A percentile compares a stretch with the other conserved stretches of the same genome.
Evolutionary conservation across 192 early-diverging fungal species (phyloP).

Genomic region (Entomortierella chlamydospora): DNA sequence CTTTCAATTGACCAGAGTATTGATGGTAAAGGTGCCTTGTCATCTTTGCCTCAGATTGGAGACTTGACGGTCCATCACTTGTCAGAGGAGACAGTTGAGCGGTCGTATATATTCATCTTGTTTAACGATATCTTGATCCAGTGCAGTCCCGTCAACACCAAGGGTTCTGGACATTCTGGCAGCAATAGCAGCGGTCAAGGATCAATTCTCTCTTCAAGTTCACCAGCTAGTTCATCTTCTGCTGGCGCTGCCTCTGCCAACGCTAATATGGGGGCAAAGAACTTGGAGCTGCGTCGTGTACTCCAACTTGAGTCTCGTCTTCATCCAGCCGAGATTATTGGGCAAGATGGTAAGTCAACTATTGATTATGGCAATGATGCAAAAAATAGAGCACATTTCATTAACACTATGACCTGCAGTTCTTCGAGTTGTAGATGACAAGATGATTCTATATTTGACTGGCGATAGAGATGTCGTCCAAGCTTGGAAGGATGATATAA

Average conservation of each 20-base stretch:
- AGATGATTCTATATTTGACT: constrained; percentile 43
- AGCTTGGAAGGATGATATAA: constrained; percentile 51
- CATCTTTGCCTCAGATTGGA: constrained; percentile 1
- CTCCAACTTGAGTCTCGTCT: constrained; percentile 51
- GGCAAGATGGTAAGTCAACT: constrained; percentile 47
- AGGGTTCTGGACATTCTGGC: not conserved
- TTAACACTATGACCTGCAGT: constrained; percentile 11
- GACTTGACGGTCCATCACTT: constrained; percentile 42
- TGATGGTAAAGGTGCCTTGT: not conserved
- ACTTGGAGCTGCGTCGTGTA: constrained; percentile 35
- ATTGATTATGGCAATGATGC: too few species aligned
- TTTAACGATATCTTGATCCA: constrained; percentile 75
- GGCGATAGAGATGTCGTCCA: constrained; percentile 49
- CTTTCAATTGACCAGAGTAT: not conserved
- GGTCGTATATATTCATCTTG: constrained; percentile 64
- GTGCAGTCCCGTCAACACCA: constrained; percentile 32
- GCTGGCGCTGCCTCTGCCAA: constrained; percentile 1
- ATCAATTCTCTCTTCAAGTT: not conserved
- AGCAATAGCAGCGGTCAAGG: not conserved
- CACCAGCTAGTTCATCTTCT: not conserved
- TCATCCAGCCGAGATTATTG: constrained; percentile 45
- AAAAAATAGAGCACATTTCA: not conserved
- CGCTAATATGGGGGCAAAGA: constrained; percentile 9
- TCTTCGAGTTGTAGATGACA: constrained; percentile 49
- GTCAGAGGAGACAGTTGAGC: constrained; percentile 57